Evolutionary conservation across 2,329 filamentous ascomycete genomes (phyloP), one percentile per base, ranked within the genome.

Genomic region (Diplodia sapinea): DNA sequence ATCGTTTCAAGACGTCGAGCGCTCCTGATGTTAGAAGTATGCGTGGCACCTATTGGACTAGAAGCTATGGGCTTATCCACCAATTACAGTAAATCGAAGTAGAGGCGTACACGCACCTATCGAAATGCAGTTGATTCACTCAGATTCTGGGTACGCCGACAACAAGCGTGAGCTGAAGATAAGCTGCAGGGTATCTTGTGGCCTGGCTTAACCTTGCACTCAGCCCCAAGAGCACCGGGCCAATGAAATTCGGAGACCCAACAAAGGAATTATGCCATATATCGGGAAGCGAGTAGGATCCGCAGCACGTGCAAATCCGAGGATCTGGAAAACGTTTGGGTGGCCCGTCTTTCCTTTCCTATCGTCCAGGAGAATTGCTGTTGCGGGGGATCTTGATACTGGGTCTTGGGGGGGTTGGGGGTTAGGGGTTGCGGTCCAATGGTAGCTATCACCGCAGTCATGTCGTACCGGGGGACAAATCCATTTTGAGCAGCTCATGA

Each of bases 21-120:
- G 59, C 59, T 36, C 15, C 50, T 49, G 59, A 31, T 29, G 29
- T 17, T 36, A 12, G n/a, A 63, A n/a, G 33, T 51, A 17, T 51
- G 29, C 17, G 31, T 29, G 59, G 47, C 59, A 43, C 47, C 47
- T 26, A 31, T 63, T 4, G 8, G 9, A 11, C 36, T 11, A 11
- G n/a, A 11, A 49, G 40, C 17, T 11, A 12, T 38, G 29, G 23
- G 43, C 59, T 63, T 63, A 51, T 63, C 59, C 17, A 33, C 59
- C 59, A 51, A 61, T 49, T n/a, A 61, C 12, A 3, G 20, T n/a
- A 31, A 7, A 49, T 33, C 15, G 17, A 49, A n/a, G 29, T 20
- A 17, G 23, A 6, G 40, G 43, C n/a, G 31, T 17, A 9, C 8
- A 31, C 43, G 50, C n/a, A 23, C n/a, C 20, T 20, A 17, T 38